Conservation (phyloP, 805 yeast genomes). For the Monosporozyma aerobia region DNA sequence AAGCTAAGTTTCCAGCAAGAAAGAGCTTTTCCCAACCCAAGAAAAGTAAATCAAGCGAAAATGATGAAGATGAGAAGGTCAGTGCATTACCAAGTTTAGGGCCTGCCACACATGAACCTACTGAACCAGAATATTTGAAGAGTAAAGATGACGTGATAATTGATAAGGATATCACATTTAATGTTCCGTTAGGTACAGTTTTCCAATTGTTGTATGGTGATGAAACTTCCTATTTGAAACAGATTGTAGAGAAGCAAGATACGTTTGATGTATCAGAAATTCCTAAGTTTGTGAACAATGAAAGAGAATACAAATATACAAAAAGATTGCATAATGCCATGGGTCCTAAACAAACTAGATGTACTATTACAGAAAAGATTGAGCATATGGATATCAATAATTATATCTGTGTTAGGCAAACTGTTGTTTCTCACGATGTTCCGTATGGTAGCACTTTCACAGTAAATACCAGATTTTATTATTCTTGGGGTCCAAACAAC, state of each 20-base stretch:
- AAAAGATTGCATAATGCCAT: constrained; percentile 54
- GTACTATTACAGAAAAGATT: constrained; percentile 48
- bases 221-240: constrained; percentile 40
- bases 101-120: constrained; percentile 38
- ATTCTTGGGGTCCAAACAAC: constrained; percentile 61
- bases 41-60: constrained; percentile 3
- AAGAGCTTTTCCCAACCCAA: constrained; percentile 3
- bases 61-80: constrained; percentile 8
- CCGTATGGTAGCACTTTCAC: constrained; percentile 65
- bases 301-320: constrained; percentile 45
- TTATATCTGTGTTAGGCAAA: constrained; percentile 38
- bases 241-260: constrained; percentile 47
- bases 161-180: constrained; percentile 37
- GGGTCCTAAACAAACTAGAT: constrained; percentile 67
- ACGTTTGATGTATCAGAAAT: constrained; percentile 50
- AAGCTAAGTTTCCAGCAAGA: not conserved
- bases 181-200: constrained; percentile 62
- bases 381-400: constrained; percentile 40
- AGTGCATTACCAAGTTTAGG: constrained; percentile 28
- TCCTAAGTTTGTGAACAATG: constrained; percentile 33
- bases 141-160: constrained; percentile 47
- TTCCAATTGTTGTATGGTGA: constrained; percentile 55
- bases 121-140: constrained; percentile 36
- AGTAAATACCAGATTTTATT: constrained; percentile 49
- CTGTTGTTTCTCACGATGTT: constrained; percentile 61